These are phyloP conservation scores for Flaveria ramosissima DNA, from an alignment of 129 eudicot genomes.

Conservation along the genomic window DNA sequence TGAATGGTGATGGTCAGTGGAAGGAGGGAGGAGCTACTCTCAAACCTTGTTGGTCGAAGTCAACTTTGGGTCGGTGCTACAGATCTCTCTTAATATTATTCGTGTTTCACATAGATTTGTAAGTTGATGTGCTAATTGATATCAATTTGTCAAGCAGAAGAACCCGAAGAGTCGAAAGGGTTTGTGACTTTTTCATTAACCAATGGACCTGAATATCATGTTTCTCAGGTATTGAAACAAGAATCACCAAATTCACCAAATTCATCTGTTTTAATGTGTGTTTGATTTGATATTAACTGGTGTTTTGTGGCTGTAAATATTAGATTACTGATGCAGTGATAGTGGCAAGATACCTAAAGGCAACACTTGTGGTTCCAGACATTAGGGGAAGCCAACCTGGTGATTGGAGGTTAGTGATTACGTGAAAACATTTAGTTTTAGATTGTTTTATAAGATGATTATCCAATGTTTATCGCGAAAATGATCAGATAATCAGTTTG, in stretches of 20 bases:
- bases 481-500: neutral
- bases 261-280: conserved; percentile 5
- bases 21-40: conserved; percentile 56
- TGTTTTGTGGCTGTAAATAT: conserved; percentile 8
- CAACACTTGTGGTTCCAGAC: conserved; percentile 95
- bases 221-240: conserved; percentile 69
- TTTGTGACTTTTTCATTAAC: conserved; percentile 89
- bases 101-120: neutral
- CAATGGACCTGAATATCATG: conserved; percentile 95
- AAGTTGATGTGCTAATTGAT: conserved; percentile 18
- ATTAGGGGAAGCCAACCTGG: conserved; percentile 91
- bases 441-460: neutral
- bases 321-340: conserved; percentile 95
- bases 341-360: conserved; percentile 79
- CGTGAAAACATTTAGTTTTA: neutral
- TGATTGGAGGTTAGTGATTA: conserved; percentile 62
- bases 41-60: conserved; percentile 83
- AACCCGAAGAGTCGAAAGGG: conserved; percentile 63
- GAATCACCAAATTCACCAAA: conserved; percentile 5
- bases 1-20: conserved; percentile 48
- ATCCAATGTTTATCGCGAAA: no score
- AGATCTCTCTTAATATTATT: neutral
- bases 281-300: conserved; percentile 8
- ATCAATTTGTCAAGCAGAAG: conserved; percentile 43
- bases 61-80: conserved; percentile 50